Base-by-base conservation (phyloP, 805 yeast species). In the Candida caryicola region DNA sequence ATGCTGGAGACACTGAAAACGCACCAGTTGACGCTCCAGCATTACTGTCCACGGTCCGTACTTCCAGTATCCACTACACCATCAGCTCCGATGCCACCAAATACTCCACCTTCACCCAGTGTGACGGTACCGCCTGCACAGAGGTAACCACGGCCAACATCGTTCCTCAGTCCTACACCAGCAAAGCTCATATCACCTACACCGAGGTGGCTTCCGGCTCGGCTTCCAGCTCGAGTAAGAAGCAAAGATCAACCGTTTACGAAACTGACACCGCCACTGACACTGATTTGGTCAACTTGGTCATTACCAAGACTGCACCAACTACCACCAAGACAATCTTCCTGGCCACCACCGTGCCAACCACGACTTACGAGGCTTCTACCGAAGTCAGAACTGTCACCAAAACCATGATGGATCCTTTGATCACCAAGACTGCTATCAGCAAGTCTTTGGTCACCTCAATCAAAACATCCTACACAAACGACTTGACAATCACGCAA, bases 241-340 rank as follows among this genome's bases (percentile, higher is more conserved):
- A 23, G 12, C 36, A 33, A 9, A 43, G 34, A 31, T 33, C 52
- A 6, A 52, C 55, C 10, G 25, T 38, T 16, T 44, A 47, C 37
- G 51, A 43, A n/a, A 33, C 23, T 17, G 54, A 49, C 18, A 56
- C 61, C 26, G 52, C 34, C 7, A 54, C 57, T 23, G 49, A 49
- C n/a, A 41, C 29, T 16, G 40, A 47, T n/a, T 30, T 29, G 23
- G 23, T 29, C 15, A 21, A 35, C 10, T 38, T 40, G 5, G 32
- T 37, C 19, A 46, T 51, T 8, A 32, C 44, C 6, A 47, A 49
- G 10, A 41, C 54, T 5, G 66, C 63, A 13, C 48, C 40, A 23
- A 58, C 66, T 9, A 57, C 68, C 1, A 60, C 65, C 3, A 48
- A 51, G 4, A 57, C 62, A 1, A 43, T 62, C 17, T 60, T 49